Percentiles rank a stretch among this genome's conserved stretches.
phyloP scores from a whole-genome alignment of 129 eudicot species.

The Arctium lappa region DNA sequence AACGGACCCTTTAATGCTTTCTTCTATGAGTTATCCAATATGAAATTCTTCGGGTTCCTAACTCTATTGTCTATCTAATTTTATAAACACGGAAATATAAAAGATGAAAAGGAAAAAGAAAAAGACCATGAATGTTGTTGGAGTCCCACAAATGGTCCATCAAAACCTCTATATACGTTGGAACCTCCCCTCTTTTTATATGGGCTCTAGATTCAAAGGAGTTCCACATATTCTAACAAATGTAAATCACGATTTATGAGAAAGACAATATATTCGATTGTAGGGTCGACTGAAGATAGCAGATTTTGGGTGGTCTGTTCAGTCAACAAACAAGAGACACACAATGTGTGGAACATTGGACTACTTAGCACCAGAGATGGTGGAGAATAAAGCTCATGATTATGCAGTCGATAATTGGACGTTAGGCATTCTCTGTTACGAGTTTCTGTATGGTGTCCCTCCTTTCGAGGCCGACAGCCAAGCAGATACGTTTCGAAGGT shows the following conservation, averaged over 20 bases:
- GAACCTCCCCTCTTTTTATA: neutral
- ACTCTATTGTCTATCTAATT: neutral
- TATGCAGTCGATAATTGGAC: slow-evolving; percentile 98
- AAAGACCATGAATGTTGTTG: neutral
- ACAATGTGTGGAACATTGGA: slow-evolving; percentile 98
- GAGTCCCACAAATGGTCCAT: neutral
- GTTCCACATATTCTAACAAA: neutral
- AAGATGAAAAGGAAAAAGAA: neutral
- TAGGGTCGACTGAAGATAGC: slow-evolving; percentile 95
- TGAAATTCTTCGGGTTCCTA: neutral
- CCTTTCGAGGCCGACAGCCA: slow-evolving; percentile 94
- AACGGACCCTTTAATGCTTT: neutral
- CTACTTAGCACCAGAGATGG: slow-evolving; percentile 98
- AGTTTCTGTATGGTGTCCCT: slow-evolving; percentile 81
- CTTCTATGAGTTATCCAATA: neutral
- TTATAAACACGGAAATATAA: neutral
- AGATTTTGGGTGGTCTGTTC: slow-evolving; percentile 98
- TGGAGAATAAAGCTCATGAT: slow-evolving; percentile 92
- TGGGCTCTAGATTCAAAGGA: neutral
- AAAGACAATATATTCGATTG: neutral
- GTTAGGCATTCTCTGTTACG: slow-evolving; percentile 81
- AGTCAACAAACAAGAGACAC: slow-evolving; percentile 75
- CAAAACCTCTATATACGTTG: neutral
- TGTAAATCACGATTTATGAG: neutral
- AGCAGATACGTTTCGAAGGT: slow-evolving; percentile 78